A percentile compares a stretch with the other conserved stretches of the same genome.
phyloP scores from a whole-genome alignment of 345 rosid species.

The Eucalyptus fibrosa region DNA sequence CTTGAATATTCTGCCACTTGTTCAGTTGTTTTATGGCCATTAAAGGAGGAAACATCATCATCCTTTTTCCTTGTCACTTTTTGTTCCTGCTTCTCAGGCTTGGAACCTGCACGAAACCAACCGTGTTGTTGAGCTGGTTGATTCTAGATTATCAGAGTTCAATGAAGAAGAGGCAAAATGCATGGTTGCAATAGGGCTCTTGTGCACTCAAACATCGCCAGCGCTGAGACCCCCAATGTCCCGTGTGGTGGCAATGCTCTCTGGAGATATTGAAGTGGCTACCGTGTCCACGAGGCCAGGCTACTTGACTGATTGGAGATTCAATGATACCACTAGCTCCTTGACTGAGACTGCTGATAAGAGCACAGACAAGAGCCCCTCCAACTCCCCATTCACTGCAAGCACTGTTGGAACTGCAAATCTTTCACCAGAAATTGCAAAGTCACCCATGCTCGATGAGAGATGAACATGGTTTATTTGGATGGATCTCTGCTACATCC shows the following conservation, averaged over 20 bases:
- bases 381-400: background rate
- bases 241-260: constrained; percentile 50
- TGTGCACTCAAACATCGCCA: constrained; percentile 57
- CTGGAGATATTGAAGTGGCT: constrained; percentile 47
- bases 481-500: background rate
- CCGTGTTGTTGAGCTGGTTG: constrained; percentile 25
- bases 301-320: constrained; percentile 49
- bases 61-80: background rate
- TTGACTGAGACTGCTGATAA: background rate
- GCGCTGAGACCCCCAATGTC: constrained; percentile 49
- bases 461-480: background rate
- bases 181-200: constrained; percentile 33
- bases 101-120: constrained; percentile 44
- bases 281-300: constrained; percentile 26
- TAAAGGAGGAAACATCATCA: too few relatives aligned
- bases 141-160: constrained; percentile 18
- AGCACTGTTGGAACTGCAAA: background rate
- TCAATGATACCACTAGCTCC: constrained; percentile 11
- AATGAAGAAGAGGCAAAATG: constrained; percentile 32
- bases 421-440: background rate
- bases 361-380: background rate
- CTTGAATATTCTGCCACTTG: background rate
- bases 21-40: background rate
- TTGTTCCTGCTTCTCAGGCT: constrained; percentile 17
- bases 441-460: background rate